These are phyloP conservation scores for Paraconiothyrium sp. DNA, from an alignment of 2,329 filamentous ascomycete species.

Conservation along the genomic window DNA sequence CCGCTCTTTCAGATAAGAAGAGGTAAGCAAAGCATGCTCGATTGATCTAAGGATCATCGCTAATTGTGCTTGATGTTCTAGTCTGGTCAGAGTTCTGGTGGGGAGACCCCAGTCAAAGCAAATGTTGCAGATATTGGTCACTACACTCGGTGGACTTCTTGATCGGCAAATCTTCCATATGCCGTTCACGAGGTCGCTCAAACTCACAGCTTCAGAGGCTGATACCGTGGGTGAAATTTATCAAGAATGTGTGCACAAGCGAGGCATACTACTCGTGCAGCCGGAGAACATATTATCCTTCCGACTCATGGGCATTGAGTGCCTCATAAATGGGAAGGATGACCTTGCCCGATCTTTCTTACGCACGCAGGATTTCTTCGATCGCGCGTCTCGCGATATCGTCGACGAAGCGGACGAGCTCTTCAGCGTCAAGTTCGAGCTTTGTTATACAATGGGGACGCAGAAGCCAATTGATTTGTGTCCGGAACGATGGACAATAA, in stretches of 20 bases:
- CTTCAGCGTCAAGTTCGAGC: slow-evolving; percentile 68
- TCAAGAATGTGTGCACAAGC: slow-evolving; percentile 57
- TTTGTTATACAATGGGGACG: slow-evolving; percentile 69
- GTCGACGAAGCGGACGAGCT: slow-evolving; percentile 74
- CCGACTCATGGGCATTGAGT: slow-evolving; percentile 68
- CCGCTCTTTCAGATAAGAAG: slow-evolving; percentile 59
- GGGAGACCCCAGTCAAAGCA: slow-evolving; percentile 69
- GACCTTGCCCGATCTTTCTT: slow-evolving; percentile 50
- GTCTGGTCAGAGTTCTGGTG: slow-evolving; percentile 67
- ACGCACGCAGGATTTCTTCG: slow-evolving; percentile 57
- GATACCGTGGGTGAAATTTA: slow-evolving; percentile 52
- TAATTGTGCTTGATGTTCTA: slow-evolving; percentile 18
- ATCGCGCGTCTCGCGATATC: slow-evolving; percentile 61
- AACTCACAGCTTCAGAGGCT: slow-evolving; percentile 45
- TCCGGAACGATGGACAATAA: slow-evolving; percentile 65
- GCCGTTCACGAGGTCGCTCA: slow-evolving; percentile 66
- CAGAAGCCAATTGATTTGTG: slow-evolving; percentile 62
- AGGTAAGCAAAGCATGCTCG: slow-evolving; percentile 24
- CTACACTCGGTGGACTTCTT: slow-evolving; percentile 65
- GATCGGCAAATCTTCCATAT: slow-evolving; percentile 64
- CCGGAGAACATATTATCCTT: slow-evolving; percentile 73
- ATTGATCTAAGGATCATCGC: neutral
- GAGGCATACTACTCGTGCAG: slow-evolving; percentile 68
- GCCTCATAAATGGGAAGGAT: slow-evolving; percentile 43
- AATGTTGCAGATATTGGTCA: slow-evolving; percentile 66